A percentile compares a stretch with the other conserved stretches of the same genome.
These are phyloP conservation scores for Magnaporthiopsis incrustans DNA, from an alignment of 2,329 filamentous ascomycete species.

Conservation along the genomic window DNA sequence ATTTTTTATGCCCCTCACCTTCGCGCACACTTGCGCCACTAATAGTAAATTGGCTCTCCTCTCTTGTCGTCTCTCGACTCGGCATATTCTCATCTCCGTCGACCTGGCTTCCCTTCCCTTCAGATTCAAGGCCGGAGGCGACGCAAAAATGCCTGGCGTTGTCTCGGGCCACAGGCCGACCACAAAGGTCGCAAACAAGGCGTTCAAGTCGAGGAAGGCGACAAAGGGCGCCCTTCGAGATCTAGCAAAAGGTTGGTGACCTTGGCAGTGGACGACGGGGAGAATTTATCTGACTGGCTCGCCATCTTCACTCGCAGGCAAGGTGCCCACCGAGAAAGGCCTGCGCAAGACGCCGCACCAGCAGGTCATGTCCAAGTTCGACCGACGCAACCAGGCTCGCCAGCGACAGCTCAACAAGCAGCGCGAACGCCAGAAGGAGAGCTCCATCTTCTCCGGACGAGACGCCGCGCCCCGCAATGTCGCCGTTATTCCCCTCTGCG, in stretches of 20 bases:
- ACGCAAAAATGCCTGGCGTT: slow-evolving; percentile 65
- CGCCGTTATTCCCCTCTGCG: slow-evolving; percentile 77
- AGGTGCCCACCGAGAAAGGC: slow-evolving; percentile 60
- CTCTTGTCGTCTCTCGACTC: background rate
- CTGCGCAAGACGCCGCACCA: slow-evolving; percentile 82
- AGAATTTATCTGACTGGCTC: background rate
- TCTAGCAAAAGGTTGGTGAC: slow-evolving; percentile 61
- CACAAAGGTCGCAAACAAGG: slow-evolving; percentile 80
- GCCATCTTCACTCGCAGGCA: slow-evolving; percentile 46
- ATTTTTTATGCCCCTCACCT: background rate
- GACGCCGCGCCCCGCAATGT: slow-evolving; percentile 84
- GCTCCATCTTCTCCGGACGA: slow-evolving; percentile 74
- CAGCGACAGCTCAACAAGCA: slow-evolving; percentile 81
- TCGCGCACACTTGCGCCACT: background rate
- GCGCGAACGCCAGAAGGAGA: slow-evolving; percentile 71
- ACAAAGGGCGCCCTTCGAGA: slow-evolving; percentile 85
- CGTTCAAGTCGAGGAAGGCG: slow-evolving; percentile 86
- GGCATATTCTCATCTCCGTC: slow-evolving; percentile 12
- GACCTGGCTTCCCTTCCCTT: slow-evolving; percentile 68
- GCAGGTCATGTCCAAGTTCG: slow-evolving; percentile 94
- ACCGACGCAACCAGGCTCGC: slow-evolving; percentile 88
- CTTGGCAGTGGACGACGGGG: background rate
- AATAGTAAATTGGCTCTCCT: background rate
- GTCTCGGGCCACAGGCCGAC: slow-evolving; percentile 79
- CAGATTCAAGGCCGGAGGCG: slow-evolving; percentile 70